Conservation (phyloP, 805 yeast genomes). For the Pichia sporocuriosa region DNA sequence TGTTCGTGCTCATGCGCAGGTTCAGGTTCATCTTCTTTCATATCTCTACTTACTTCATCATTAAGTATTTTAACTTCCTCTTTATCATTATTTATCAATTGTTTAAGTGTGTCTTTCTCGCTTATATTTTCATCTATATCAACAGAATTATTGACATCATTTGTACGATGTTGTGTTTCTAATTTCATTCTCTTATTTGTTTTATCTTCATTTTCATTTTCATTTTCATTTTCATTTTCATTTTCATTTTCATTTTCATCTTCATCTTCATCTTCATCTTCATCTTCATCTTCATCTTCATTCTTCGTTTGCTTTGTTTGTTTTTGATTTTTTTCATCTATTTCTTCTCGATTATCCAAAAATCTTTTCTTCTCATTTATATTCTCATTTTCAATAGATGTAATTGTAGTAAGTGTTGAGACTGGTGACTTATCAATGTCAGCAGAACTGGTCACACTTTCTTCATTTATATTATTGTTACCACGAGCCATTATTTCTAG, state of each 20-base stretch:
- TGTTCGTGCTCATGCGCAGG: constrained; percentile 15
- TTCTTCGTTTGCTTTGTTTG: constrained; percentile 13
- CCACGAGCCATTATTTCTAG: constrained; percentile 33
- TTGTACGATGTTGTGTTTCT: no score
- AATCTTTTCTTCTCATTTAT: constrained; percentile 26
- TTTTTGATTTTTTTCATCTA: constrained; percentile 26
- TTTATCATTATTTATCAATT: constrained; percentile 21
- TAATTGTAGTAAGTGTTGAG: background rate
- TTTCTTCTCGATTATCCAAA: constrained; percentile 19
- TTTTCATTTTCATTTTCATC: constrained; percentile 5
- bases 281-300: constrained; percentile 15
- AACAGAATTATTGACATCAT: no score
- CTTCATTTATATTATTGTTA: background rate
- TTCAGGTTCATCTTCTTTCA: constrained; percentile 3
- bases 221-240: constrained; percentile 15
- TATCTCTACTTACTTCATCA: constrained; percentile 9
- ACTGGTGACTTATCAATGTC: background rate
- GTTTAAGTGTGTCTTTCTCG: no score
- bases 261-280: constrained; percentile 10
- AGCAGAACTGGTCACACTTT: background rate
- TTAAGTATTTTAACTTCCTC: no score
- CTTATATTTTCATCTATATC: no score
- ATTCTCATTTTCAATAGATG: background rate
- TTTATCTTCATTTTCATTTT: constrained; percentile 11
- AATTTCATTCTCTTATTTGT: no score